Conservation (phyloP, 2,329 filamentous ascomycete genomes). For the Sporothrix luriei region DNA sequence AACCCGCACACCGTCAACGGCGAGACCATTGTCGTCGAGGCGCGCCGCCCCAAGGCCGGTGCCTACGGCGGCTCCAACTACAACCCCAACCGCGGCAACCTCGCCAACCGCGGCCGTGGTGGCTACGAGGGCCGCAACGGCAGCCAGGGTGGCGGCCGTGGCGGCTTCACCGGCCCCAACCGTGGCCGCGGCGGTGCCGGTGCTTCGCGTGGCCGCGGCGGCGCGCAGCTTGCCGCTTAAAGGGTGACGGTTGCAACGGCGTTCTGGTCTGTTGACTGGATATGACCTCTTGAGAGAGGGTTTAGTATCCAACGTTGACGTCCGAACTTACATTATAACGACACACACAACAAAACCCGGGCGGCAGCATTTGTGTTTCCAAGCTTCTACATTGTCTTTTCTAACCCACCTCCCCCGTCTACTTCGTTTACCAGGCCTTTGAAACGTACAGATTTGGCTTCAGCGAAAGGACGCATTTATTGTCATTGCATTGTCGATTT, state of each 20-base stretch:
- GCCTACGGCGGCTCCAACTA: constrained; percentile 72
- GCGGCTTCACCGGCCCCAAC: constrained; percentile 67
- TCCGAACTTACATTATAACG: too few species aligned
- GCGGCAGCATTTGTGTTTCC: constrained; percentile 14
- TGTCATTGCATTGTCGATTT: constrained; percentile 24
- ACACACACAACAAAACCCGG: not conserved
- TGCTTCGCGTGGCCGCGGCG: constrained; percentile 65
- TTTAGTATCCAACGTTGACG: not conserved
- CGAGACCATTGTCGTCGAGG: constrained; percentile 83
- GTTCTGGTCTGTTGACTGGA: not conserved
- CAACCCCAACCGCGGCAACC: constrained; percentile 62
- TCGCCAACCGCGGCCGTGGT: constrained; percentile 66
- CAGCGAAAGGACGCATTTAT: constrained; percentile 25
- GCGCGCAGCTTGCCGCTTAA: constrained; percentile 58
- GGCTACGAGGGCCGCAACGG: constrained; percentile 61
- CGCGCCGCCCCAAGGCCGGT: constrained; percentile 75
- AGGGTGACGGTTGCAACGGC: not conserved
- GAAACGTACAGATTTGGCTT: constrained; percentile 23
- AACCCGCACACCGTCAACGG: constrained; percentile 86
- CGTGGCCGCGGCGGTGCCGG: constrained; percentile 67
- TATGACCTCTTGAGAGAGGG: not conserved
- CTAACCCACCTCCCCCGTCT: not conserved
- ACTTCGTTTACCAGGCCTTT: constrained; percentile 17
- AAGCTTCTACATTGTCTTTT: constrained; percentile 4
- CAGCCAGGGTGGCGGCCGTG: constrained; percentile 64